Evolutionary conservation across 106 monocot species (phyloP), one percentile per base, ranked within the genome.

Genomic region (Acanthochlamys bracteata): DNA sequence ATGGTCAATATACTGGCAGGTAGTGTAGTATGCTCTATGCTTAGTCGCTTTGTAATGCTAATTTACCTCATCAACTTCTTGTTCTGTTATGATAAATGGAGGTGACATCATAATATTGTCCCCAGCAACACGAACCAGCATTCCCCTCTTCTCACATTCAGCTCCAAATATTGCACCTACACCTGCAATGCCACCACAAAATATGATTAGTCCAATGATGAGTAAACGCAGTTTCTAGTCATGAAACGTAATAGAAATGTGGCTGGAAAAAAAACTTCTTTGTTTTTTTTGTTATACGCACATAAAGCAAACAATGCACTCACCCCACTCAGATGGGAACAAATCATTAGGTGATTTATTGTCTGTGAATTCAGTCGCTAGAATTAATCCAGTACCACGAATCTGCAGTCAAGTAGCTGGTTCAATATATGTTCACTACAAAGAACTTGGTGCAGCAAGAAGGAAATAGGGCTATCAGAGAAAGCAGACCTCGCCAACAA

Each of bases 241-340:
- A 49, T 14, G 17, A 12, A 49, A 14, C 49, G 10, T 10, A 14
- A 4, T 49, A 49, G 6, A 4, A 10, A 49, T 49, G 17, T 3
- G 49, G 49, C 12, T 14, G 49, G 33, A 33, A n/a, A n/a, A n/a
- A n/a, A n/a, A n/a, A 33, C 33, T 33, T 33, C 6, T 33, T 33
- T 49, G 2, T 12, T 49, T 9, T 49, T 49, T 9, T 49, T 4
- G 12, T 49, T 4, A 17, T 17, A 2, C 10, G 4, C 2, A 17
- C 49, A 17, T 12, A 49, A 49, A 49, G 49, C 49, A 49, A 49
- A 3, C 49, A 49, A 4, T 17, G 2, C 49, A 49, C 65, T 66
- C 75, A 98, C 96, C 96, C 96, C 96, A 98, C 74, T 91, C 84
- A 63, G 88, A 27, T 60, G 96, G 96, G 69, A 98, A 98, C 57